Percentiles rank a stretch among this genome's conserved stretches.
Evolutionary conservation across 768 basidiomycete genomes (phyloP).

Genomic region (Collybiopsis confluens): DNA sequence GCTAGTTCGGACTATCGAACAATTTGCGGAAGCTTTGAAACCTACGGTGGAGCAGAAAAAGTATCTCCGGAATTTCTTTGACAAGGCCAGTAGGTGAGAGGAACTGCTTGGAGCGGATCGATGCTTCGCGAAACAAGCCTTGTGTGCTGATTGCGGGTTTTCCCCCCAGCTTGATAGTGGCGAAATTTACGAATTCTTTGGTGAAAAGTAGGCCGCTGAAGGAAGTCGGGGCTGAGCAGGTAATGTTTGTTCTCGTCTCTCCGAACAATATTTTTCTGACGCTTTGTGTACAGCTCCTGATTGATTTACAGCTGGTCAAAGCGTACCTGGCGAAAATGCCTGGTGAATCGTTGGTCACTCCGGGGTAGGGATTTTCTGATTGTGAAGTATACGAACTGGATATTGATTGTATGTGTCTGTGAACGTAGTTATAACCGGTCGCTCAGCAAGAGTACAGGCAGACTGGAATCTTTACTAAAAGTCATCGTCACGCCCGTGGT

Average conservation of each 20-base stretch:
- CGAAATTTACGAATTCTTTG: conserved; percentile 84
- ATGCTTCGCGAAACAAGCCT: background rate
- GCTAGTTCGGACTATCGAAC: conserved; percentile 67
- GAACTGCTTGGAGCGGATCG: too few species aligned
- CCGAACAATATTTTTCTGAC: background rate
- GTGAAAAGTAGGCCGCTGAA: conserved; percentile 88
- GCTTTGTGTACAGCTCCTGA: conserved; percentile 55
- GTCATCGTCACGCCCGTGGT: conserved; percentile 92
- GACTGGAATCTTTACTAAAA: conserved; percentile 89
- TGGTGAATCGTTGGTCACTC: conserved; percentile 55
- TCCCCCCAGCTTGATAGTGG: conserved; percentile 64
- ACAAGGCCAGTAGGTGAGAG: conserved; percentile 84
- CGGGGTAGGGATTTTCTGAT: conserved; percentile 38
- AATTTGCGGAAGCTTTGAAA: conserved; percentile 72
- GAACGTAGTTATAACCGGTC: conserved; percentile 71
- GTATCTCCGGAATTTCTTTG: conserved; percentile 87
- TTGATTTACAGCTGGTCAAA: conserved; percentile 88
- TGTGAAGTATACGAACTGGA: background rate
- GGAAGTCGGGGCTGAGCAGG: conserved; percentile 95
- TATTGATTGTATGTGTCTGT: conserved; percentile 11
- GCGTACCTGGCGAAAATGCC: conserved; percentile 80
- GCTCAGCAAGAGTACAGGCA: conserved; percentile 73
- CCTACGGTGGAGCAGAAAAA: conserved; percentile 91
- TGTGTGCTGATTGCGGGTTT: background rate
- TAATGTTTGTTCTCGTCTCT: conserved; percentile 24